Evolutionary conservation across 1,284 basidiomycete genomes (phyloP).

Genomic region (Leccinum fuscescens): DNA sequence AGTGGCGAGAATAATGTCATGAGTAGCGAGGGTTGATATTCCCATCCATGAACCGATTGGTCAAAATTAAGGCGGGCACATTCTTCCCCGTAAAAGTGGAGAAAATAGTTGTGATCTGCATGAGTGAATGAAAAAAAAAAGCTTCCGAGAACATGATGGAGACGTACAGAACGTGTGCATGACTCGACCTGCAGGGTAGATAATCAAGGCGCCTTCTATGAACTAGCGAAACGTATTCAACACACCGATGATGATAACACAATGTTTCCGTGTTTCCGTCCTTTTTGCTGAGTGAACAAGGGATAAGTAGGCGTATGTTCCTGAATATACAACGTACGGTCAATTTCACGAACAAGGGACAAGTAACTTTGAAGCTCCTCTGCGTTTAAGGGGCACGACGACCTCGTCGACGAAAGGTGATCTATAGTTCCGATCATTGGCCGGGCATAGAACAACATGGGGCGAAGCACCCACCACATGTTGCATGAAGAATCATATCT

Average conservation of each 20-base stretch:
- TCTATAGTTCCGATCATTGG: slow-evolving; percentile 15
- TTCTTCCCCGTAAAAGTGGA: slow-evolving; percentile 53
- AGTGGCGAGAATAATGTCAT: slow-evolving; percentile 37
- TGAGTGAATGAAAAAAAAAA: slow-evolving; percentile 6
- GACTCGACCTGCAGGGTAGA: slow-evolving; percentile 36
- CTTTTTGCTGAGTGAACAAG: slow-evolving; percentile 9
- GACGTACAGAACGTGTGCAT: slow-evolving; percentile 46
- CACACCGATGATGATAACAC: slow-evolving; percentile 41
- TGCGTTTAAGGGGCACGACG: slow-evolving; percentile 22
- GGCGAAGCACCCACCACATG: slow-evolving; percentile 41
- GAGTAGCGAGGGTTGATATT: slow-evolving; percentile 30
- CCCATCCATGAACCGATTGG: slow-evolving; percentile 40
- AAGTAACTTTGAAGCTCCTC: slow-evolving; percentile 22
- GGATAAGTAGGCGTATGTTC: background rate
- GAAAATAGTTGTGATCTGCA: slow-evolving; percentile 41
- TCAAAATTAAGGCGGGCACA: slow-evolving; percentile 48
- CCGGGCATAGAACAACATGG: background rate
- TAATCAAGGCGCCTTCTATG: background rate
- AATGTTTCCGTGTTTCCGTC: slow-evolving; percentile 10
- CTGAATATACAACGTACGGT: slow-evolving; percentile 16
- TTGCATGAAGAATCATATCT: slow-evolving; percentile 47
- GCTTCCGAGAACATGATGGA: background rate
- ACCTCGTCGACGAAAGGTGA: slow-evolving; percentile 30
- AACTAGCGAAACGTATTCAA: background rate
- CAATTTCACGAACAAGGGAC: slow-evolving; percentile 21